Conservation (phyloP, 2,329 filamentous ascomycete species). For the Colletotrichum acutatum region DNA sequence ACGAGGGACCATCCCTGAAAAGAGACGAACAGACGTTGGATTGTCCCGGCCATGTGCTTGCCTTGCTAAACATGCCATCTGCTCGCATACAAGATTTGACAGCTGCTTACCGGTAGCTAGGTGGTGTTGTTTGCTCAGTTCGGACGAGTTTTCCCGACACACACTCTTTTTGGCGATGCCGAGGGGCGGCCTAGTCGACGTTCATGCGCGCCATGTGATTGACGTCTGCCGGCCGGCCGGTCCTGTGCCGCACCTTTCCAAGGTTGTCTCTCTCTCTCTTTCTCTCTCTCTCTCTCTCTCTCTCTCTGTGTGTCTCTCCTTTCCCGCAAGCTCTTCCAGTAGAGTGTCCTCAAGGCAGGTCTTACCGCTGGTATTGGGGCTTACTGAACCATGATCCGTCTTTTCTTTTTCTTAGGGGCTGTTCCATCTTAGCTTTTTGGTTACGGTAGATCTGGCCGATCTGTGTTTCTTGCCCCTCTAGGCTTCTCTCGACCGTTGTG, state of each 20-base stretch:
- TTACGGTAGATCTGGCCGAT: not conserved
- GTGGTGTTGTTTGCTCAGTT: not conserved
- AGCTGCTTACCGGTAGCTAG: not conserved
- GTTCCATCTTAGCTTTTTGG: not conserved
- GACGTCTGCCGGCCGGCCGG: not conserved
- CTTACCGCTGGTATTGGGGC: no score
- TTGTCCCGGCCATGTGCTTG: not conserved
- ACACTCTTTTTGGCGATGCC: not conserved
- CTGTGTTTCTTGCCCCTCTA: not conserved
- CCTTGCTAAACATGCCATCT: not conserved
- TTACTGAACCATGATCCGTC: not conserved
- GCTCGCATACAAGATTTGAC: not conserved
- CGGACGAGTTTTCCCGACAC: not conserved
- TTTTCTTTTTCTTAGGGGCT: not conserved
- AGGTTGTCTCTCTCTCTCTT: no score
- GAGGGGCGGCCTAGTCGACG: not conserved
- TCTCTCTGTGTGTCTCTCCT: no score
- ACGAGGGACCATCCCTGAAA: not conserved
- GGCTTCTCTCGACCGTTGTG: no score
- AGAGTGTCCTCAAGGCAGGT: not conserved
- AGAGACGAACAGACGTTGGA: not conserved
- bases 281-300: no score
- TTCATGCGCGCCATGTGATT: not conserved
- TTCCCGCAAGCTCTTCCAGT: not conserved
- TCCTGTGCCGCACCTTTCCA: no score